These are phyloP conservation scores for Pythium periplocum DNA, from an alignment of 352 stramenopile genomes.

Conservation along the genomic window DNA sequence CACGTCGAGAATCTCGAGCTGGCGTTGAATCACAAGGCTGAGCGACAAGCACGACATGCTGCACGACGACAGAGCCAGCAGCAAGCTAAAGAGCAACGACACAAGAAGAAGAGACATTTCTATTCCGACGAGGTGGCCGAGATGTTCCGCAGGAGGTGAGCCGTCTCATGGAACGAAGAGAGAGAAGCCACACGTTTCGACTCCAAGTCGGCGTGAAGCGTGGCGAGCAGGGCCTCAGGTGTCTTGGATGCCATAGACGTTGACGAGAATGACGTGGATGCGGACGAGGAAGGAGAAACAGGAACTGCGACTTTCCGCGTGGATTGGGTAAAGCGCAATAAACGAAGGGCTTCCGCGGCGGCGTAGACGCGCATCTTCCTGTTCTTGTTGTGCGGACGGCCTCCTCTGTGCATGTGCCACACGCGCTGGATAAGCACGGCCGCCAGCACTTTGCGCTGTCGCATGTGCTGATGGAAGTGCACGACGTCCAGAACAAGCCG, in stretches of 20 bases:
- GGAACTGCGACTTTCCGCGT: neutral
- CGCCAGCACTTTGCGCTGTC: constrained; percentile 29
- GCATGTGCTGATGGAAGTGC: constrained; percentile 45
- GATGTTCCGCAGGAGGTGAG: constrained; percentile 41
- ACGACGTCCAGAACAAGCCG: constrained; percentile 56
- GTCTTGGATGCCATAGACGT: constrained; percentile 8
- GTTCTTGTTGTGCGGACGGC: constrained; percentile 14
- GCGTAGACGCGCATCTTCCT: constrained; percentile 36
- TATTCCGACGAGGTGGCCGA: constrained; percentile 45
- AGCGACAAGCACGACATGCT: constrained; percentile 5
- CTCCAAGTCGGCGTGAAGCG: constrained; percentile 6
- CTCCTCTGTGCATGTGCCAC: constrained; percentile 28
- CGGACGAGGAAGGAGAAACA: too few relatives aligned
- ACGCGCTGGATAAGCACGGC: constrained; percentile 43
- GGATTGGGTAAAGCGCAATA: constrained; percentile 42
- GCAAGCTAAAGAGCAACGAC: constrained; percentile 4
- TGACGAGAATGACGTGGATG: too few relatives aligned
- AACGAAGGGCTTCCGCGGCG: constrained; percentile 36
- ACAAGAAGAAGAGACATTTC: constrained; percentile 42
- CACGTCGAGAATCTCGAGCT: constrained; percentile 58
- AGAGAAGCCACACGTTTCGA: neutral
- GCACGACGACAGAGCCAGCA: constrained; percentile 1
- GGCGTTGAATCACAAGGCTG: constrained; percentile 32
- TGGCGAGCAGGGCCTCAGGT: constrained; percentile 13
- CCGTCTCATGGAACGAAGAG: too few relatives aligned